phyloP scores from a whole-genome alignment of 345 rosid species.

The Erodium maritimum region DNA sequence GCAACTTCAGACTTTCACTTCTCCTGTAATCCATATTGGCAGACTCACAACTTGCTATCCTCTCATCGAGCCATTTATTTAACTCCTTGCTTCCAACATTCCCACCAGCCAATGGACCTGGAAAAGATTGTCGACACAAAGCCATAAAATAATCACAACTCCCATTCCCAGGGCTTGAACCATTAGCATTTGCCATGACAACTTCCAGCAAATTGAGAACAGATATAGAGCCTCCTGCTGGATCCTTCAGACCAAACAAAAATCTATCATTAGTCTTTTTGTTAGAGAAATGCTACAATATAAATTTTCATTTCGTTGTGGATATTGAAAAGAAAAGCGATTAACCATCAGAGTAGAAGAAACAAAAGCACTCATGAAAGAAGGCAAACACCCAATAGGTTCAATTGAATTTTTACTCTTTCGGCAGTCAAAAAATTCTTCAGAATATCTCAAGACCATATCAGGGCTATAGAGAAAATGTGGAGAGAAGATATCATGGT shows the following conservation, averaged over 20 bases:
- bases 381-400: too few relatives aligned
- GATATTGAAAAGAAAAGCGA: too few relatives aligned
- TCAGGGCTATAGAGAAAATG: constrained; percentile 1
- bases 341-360: too few relatives aligned
- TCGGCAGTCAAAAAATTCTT: too few relatives aligned
- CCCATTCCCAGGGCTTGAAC: constrained; percentile 27
- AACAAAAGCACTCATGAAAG: too few relatives aligned
- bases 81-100: constrained; percentile 78
- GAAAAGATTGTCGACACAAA: constrained; percentile 64
- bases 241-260: constrained; percentile 43
- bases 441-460: not conserved
- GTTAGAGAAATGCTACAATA: too few relatives aligned
- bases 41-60: constrained; percentile 52
- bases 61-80: constrained; percentile 91
- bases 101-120: constrained; percentile 96
- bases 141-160: constrained; percentile 49
- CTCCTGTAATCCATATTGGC: constrained; percentile 40
- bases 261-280: constrained; percentile 16
- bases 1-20: constrained; percentile 53
- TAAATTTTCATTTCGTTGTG: too few relatives aligned
- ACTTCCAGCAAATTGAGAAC: constrained; percentile 73
- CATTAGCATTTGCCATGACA: constrained; percentile 28
- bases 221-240: constrained; percentile 38
- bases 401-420: too few relatives aligned
- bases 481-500: not conserved